Conservation (phyloP, 495 filamentous ascomycete species). For the Aspergillus bertholletiae region DNA sequence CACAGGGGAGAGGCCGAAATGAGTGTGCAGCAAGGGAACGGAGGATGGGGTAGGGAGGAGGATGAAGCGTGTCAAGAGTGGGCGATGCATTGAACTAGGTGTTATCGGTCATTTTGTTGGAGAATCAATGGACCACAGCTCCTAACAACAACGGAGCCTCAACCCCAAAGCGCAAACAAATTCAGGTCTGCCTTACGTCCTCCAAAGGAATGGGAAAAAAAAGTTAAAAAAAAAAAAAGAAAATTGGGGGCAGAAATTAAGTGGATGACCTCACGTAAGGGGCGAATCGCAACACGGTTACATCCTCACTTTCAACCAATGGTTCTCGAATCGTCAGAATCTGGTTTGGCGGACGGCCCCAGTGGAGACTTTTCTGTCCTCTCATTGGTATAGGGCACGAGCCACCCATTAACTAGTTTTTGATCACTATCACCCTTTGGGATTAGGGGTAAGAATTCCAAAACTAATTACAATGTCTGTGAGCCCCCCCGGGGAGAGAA, state of each 20-base stretch:
- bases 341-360: not conserved
- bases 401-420: too few relatives aligned
- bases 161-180: not conserved
- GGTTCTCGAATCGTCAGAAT: not conserved
- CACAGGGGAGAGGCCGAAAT: not conserved
- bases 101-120: not conserved
- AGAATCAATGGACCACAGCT: not conserved
- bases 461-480: too few relatives aligned
- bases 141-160: not conserved
- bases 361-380: not conserved
- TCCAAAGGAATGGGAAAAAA: not conserved
- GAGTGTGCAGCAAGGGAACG: not conserved
- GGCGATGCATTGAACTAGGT: not conserved
- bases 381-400: not conserved
- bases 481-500: too few relatives aligned
- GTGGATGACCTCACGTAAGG: conserved; percentile 3
- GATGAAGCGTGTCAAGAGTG: not conserved
- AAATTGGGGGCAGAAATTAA: not conserved
- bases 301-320: not conserved
- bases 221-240: not conserved
- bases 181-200: not conserved
- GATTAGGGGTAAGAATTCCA: too few relatives aligned
- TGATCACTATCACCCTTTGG: too few relatives aligned
- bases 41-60: not conserved
- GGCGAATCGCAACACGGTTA: not conserved